Percentiles rank a stretch among this genome's conserved stretches.
These are phyloP conservation scores for Trichoderma sp. DNA, from an alignment of 2,329 filamentous ascomycete species.

Conservation along the genomic window DNA sequence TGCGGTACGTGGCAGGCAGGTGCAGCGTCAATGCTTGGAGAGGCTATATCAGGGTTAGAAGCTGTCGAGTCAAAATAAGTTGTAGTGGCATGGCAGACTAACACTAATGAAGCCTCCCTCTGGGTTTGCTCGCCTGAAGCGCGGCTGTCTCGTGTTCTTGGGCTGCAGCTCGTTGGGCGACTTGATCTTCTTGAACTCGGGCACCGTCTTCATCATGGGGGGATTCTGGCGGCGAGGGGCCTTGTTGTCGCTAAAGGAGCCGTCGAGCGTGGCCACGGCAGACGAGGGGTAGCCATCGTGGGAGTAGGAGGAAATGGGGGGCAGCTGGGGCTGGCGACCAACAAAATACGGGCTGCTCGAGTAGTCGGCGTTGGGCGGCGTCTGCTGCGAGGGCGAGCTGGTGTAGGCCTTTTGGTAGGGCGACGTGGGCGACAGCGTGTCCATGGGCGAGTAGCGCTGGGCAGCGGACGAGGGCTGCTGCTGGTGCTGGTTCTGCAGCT, in stretches of 20 bases:
- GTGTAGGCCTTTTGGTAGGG: constrained; percentile 66
- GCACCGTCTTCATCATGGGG: constrained; percentile 62
- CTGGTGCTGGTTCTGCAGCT: constrained; percentile 29
- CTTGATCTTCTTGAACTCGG: constrained; percentile 80
- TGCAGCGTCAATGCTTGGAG: constrained; percentile 93
- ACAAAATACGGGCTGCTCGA: constrained; percentile 61
- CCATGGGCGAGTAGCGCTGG: constrained; percentile 95
- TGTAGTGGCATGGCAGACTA: constrained; percentile 37
- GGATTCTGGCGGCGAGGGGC: constrained; percentile 55
- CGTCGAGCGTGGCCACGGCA: constrained; percentile 68
- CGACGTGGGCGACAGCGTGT: constrained; percentile 75
- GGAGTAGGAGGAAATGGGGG: constrained; percentile 67
- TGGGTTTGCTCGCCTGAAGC: constrained; percentile 89
- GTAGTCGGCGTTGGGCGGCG: constrained; percentile 68
- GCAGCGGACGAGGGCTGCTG: constrained; percentile 71
- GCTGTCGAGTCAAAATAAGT: background rate
- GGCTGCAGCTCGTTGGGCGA: constrained; percentile 72
- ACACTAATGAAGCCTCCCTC: constrained; percentile 98
- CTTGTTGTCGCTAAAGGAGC: constrained; percentile 58
- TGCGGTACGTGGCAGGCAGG: constrained; percentile 91
- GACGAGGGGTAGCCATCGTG: constrained; percentile 73
- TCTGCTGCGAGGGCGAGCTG: constrained; percentile 62
- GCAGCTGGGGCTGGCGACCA: constrained; percentile 69
- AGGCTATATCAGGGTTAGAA: constrained; percentile 54
- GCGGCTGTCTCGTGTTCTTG: constrained; percentile 80